Evolutionary conservation across 441 rosid species (phyloP), one percentile per base, ranked within the genome.

Genomic region (Biscutella laevigata): DNA sequence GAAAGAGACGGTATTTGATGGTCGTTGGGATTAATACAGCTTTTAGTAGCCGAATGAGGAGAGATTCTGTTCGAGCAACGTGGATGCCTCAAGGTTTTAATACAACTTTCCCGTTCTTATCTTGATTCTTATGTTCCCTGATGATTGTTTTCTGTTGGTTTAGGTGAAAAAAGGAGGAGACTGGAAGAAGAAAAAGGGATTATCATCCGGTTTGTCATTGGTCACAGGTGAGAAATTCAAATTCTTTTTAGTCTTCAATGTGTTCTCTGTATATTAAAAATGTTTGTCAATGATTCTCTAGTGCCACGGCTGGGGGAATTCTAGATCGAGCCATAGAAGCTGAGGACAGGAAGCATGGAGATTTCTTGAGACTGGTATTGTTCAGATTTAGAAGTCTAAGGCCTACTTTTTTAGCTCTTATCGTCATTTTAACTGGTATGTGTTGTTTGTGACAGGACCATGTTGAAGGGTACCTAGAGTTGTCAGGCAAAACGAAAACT

Each of bases 391-490:
- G 1, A 10, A 11, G 37, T 37, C 12, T 5, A 9, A 32, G 25
- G 20, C 35, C 10, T 29, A 15, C 1, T n/a, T 3, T 17, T 50
- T 27, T 6, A 35, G 24, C 37, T 53, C 22, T 15, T 51, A 28
- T 28, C 19, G 21, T 27, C 43, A 45, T 36, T 32, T 42, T 2
- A 30, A 35, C 34, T 27, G 25, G n/a, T n/a, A 52, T 48, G 26
- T 59, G 46, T 71, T 57, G 20, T 28, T 63, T 26, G 47, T 48
- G 19, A 32, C 83, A 91, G 98, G 94, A 92, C 21, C 98, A 92
- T 59, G 94, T 86, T n/a, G 98, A 92, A 78, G 97, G 98, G 50
- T 92, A 92, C 69, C 86, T 83, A 9, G 98, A 92, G 72, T 72
- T 92, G 80, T 88, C 95, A 10, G 96, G 95, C 58, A 88, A 91